Evolutionary conservation across 441 rosid species (phyloP).

Genomic region (Jatropha podagrica): DNA sequence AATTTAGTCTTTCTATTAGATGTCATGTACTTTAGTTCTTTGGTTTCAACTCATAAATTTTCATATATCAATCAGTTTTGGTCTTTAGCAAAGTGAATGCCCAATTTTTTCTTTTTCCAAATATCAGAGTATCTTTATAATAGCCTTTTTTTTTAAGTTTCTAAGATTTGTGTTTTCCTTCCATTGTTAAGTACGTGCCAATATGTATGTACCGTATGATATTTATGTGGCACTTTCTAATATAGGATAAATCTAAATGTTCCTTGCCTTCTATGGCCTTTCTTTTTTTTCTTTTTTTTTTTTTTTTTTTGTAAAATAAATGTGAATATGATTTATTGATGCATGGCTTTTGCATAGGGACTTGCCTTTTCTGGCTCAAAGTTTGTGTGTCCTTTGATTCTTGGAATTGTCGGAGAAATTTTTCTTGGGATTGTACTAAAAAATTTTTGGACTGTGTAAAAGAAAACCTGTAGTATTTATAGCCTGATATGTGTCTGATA

Average conservation of each 20-base stretch:
- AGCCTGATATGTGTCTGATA: neutral
- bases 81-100: neutral
- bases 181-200: neutral
- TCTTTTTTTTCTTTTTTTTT: too few relatives aligned
- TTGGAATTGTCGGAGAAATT: neutral
- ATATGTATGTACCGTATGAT: neutral
- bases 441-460: neutral
- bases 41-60: neutral
- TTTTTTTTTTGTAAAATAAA: neutral
- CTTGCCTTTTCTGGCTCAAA: neutral
- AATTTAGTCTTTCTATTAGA: neutral
- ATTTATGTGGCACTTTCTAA: too few relatives aligned
- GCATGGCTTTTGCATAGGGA: too few relatives aligned
- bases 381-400: too few relatives aligned
- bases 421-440: neutral
- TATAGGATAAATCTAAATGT: neutral
- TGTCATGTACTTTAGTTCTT: neutral
- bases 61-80: neutral
- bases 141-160: neutral
- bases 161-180: neutral
- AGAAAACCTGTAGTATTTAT: neutral
- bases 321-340: neutral
- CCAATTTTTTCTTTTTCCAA: neutral
- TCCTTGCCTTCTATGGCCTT: neutral
- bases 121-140: neutral